Conservation (phyloP, 805 yeast genomes). For the Candida vaughaniae region DNA sequence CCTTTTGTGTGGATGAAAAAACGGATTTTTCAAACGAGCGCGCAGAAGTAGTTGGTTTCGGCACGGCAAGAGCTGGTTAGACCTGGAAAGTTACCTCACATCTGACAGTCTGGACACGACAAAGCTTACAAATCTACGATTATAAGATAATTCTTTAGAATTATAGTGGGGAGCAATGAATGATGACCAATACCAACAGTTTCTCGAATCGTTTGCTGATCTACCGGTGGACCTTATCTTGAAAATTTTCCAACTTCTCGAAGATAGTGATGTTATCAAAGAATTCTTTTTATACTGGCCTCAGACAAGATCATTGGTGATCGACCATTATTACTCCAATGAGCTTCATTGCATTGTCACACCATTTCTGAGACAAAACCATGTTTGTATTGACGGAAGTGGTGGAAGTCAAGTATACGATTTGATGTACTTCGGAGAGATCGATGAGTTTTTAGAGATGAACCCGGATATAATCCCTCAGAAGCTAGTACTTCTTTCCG, state of each 20-base stretch:
- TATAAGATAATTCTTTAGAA: too few species aligned
- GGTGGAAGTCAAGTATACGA: conserved; percentile 11
- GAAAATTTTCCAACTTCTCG: conserved; percentile 17
- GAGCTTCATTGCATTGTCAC: conserved; percentile 34
- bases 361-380: conserved; percentile 18
- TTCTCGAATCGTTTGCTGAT: neutral
- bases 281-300: conserved; percentile 23
- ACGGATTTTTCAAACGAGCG: too few species aligned
- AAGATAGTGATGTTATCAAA: conserved; percentile 18
- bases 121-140: too few species aligned
- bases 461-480: conserved; percentile 29
- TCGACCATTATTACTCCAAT: conserved; percentile 24
- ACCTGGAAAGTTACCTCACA: too few species aligned
- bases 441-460: conserved; percentile 29
- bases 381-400: conserved; percentile 8
- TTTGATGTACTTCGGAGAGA: conserved; percentile 27
- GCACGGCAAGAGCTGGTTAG: too few species aligned
- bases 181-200: too few species aligned
- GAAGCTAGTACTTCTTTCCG: conserved; percentile 25
- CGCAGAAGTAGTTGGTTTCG: too few species aligned
- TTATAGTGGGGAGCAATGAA: too few species aligned
- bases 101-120: too few species aligned
- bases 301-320: conserved; percentile 21
- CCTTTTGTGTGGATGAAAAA: too few species aligned
- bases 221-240: conserved; percentile 25